phyloP scores from a whole-genome alignment of 2,329 filamentous ascomycete species.

The Colletotrichum neosansevieriae region DNA sequence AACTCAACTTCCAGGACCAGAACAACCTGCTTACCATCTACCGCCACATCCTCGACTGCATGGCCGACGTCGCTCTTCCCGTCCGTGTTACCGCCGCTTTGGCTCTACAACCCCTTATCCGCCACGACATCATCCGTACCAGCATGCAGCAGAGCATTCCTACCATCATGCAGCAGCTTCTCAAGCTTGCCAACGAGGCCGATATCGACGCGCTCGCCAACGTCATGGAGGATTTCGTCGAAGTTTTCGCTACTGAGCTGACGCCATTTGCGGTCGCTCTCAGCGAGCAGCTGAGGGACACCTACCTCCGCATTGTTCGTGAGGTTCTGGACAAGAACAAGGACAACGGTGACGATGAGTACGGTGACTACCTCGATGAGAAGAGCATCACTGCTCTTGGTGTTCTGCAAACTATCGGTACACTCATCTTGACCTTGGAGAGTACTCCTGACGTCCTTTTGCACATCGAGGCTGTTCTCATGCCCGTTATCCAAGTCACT shows the following conservation, averaged over 20 bases:
- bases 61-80: slow-evolving; percentile 93
- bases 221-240: slow-evolving; percentile 99
- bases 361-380: slow-evolving; percentile 93
- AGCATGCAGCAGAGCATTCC: slow-evolving; percentile 99
- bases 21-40: slow-evolving; percentile 98
- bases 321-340: slow-evolving; percentile 89
- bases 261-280: slow-evolving; percentile 97
- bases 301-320: slow-evolving; percentile 91
- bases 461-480: slow-evolving; percentile 94
- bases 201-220: slow-evolving; percentile 97
- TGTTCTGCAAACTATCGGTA: slow-evolving; percentile 97
- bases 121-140: slow-evolving; percentile 91
- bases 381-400: slow-evolving; percentile 98
- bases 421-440: slow-evolving; percentile 94
- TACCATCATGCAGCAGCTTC: slow-evolving; percentile 98
- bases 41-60: slow-evolving; percentile 94
- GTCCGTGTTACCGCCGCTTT: slow-evolving; percentile 95
- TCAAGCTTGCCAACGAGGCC: slow-evolving; percentile 97
- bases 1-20: slow-evolving; percentile 95
- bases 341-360: slow-evolving; percentile 80
- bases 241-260: slow-evolving; percentile 96
- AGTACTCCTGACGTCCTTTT: slow-evolving; percentile 95
- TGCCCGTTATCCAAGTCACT: slow-evolving; percentile 96
- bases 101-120: slow-evolving; percentile 93
- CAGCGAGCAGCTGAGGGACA: slow-evolving; percentile 95